These are phyloP conservation scores for Gigaspora rosea DNA, from an alignment of 192 early-diverging fungal genomes.

Conservation along the genomic window DNA sequence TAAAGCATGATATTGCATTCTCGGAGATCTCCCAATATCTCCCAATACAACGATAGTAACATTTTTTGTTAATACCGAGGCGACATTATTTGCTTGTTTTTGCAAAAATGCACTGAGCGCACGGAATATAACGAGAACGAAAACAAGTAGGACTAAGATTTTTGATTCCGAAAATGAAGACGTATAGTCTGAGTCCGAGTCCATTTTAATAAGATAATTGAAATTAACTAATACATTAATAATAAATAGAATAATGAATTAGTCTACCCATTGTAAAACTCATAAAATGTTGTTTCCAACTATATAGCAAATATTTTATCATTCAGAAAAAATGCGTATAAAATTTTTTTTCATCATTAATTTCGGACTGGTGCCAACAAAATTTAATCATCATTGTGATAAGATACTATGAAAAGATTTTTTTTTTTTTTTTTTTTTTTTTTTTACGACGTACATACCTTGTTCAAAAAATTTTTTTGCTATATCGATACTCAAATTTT, in stretches of 20 bases:
- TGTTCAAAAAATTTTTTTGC: no score
- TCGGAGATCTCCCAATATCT: slow-evolving; percentile 83
- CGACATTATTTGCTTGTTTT: not conserved
- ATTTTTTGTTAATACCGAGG: not conserved
- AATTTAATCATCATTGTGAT: slow-evolving; percentile 3
- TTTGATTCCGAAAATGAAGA: not conserved
- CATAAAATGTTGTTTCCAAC: no score
- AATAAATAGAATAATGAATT: not conserved
- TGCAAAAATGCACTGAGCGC: not conserved
- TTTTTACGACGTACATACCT: no score
- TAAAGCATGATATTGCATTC: slow-evolving; percentile 91
- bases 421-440: no score
- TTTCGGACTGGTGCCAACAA: slow-evolving; percentile 16
- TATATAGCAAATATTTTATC: not conserved
- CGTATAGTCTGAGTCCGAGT: not conserved
- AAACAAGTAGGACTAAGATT: not conserved
- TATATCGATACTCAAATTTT: no score
- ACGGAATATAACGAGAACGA: not conserved
- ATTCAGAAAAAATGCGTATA: slow-evolving; percentile 10
- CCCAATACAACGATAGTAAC: slow-evolving; percentile 69
- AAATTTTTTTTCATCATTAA: not conserved
- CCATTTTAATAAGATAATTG: not conserved
- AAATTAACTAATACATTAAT: not conserved
- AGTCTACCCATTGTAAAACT: not conserved
- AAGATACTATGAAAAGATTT: no score